Base-by-base conservation (phyloP, 2,329 filamentous ascomycete species). In the Talaromyces pinophilus region DNA sequence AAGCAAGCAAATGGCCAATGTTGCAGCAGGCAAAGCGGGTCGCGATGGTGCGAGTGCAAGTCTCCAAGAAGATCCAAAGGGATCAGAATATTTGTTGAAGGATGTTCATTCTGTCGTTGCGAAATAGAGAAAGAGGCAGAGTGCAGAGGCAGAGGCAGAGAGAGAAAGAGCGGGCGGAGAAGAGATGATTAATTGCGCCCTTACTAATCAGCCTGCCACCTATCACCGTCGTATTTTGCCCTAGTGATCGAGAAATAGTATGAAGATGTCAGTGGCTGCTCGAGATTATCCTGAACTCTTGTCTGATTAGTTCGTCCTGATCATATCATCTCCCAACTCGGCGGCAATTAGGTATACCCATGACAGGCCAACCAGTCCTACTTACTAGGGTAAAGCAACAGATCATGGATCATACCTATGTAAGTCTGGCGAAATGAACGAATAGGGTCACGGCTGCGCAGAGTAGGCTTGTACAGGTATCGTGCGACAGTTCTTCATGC, bases 131-230 rank as follows among this genome's bases (percentile, higher is more conserved):
- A 33, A 33, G 52, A 35, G 5, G 22, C 4, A 28, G 25, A 7
- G 10, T 30, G 28, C 28, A 50, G 46, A 50, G 46, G 8, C 19
- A 3, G n/a, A 48, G 44, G 4, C 10, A 15, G 25, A 22, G 52
- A 57, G n/a, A 13, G 30, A 57, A 19, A 57, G 54, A 57, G 13
- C 54, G 30, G 33, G 54, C 33, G 54, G 54, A 57, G 54, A 57
- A 38, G 54, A 8, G 50, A 54, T 11, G 46, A 28, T 28, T 54
- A 4, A n/a, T 54, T 54, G 28, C 50, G 17, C 11, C 30, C 33
- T 57, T 57, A 57, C 30, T 57, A 57, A 57, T 57, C 54, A 57
- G 33, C 19, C 52, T 55, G 52, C 52, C 30, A 55, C 52, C 52
- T 55, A 54, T 54, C 50, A 54, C 25, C 50, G 13, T 52, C 48